Conservation (phyloP, 257 asterid species). For the Coffea canephora region DNA sequence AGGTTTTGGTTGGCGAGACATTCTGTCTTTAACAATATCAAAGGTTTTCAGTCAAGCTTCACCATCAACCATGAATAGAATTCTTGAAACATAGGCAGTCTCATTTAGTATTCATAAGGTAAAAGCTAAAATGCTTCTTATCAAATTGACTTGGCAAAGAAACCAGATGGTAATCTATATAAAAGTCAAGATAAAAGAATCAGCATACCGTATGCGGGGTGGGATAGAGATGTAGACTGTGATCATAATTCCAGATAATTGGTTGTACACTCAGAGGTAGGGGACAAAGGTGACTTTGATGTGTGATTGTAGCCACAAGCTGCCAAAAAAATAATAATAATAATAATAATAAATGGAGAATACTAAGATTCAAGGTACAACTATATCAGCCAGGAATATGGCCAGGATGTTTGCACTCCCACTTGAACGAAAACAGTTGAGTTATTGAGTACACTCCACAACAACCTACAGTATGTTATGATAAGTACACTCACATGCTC, state of each 20-base stretch:
- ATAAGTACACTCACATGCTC: conserved; percentile 62
- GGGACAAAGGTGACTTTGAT: conserved; percentile 98
- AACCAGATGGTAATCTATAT: background rate
- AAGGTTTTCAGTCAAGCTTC: background rate
- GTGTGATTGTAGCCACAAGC: conserved; percentile 93
- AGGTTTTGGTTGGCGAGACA: background rate
- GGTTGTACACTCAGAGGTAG: conserved; percentile 88
- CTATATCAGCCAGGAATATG: background rate
- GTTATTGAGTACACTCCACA: background rate
- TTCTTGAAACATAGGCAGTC: background rate
- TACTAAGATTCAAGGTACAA: conserved; percentile 6
- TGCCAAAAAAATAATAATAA: conserved; percentile 26
- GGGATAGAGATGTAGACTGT: conserved; percentile 89
- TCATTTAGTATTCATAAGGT: background rate
- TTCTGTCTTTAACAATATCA: background rate
- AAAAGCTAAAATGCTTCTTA: background rate
- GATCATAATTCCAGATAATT: conserved; percentile 90
- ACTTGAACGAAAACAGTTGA: background rate
- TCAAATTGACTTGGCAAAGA: background rate
- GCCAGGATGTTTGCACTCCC: background rate
- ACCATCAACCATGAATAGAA: background rate
- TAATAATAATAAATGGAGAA: background rate
- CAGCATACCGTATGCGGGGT: conserved; percentile 78
- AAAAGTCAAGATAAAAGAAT: background rate
- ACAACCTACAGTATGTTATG: background rate